Evolutionary conservation across 208 protist genomes (phyloP).

Genomic region (Wallacemonas collosoma): DNA sequence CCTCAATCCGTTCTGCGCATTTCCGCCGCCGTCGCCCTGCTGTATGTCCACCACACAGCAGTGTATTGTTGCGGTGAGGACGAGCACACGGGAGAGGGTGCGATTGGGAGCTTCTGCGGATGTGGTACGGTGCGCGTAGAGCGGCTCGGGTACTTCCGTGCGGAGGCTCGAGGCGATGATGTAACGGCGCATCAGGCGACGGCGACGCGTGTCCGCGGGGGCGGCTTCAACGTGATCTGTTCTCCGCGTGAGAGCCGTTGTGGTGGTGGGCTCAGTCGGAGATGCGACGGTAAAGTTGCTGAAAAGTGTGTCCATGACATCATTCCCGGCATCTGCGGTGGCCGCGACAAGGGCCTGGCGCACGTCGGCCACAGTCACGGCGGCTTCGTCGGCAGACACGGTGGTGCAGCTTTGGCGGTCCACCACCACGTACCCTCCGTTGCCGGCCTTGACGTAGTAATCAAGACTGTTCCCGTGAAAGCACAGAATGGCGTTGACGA

Average conservation of each 20-base stretch:
- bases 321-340: not conserved
- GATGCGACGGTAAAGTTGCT: not conserved
- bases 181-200: conserved; percentile 10
- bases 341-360: not conserved
- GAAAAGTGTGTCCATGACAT: conserved; percentile 13
- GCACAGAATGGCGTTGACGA: conserved; percentile 58
- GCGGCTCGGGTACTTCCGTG: conserved; percentile 9
- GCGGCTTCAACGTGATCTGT: not conserved
- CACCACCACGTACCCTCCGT: conserved; percentile 70
- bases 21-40: not conserved
- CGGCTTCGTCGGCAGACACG: conserved; percentile 13
- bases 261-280: not conserved
- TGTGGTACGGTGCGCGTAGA: conserved; percentile 2
- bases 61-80: conserved; percentile 9
- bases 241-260: not conserved
- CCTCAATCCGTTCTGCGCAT: not conserved
- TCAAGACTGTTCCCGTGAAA: conserved; percentile 55
- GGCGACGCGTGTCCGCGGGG: not conserved
- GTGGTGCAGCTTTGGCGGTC: conserved; percentile 39
- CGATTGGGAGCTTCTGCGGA: conserved; percentile 1
- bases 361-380: not conserved
- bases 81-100: conserved; percentile 16
- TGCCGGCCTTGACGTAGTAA: conserved; percentile 54
- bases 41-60: conserved; percentile 17
- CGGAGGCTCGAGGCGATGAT: conserved; percentile 7